Evolutionary conservation across 2,329 filamentous ascomycete species (phyloP), one percentile per base, ranked within the genome.

Genomic region (Apiospora pterosperma): DNA sequence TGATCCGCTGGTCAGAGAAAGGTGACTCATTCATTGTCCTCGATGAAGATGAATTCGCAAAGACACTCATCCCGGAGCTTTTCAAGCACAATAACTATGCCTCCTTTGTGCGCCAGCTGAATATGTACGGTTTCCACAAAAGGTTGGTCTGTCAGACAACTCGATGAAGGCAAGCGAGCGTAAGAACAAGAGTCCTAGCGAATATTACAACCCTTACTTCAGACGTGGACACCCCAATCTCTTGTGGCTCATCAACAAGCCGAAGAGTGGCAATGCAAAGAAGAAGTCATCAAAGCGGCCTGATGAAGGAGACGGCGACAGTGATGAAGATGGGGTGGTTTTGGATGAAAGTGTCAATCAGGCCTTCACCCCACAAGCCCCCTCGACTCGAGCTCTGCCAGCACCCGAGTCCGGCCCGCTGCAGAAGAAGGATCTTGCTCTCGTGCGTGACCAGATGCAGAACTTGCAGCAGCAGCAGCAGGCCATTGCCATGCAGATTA

Each of bases 1-100:
- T 98, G 60, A 99, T 99, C 74, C 89, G 95, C 71, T 99, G 96
- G 96, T 97, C 96, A 0, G 92, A 97, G 72, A 93, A 95, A 73
- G 96, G 96, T 36, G 93, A 97, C 74, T 97, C 95, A 0, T 99
- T 99, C 79, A 92, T 98, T 64, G 95, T 99, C 4, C 81, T 98
- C 10, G 95, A 99, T 73, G 96, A 99, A 78, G 96, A 99, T 74
- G 95, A 97, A 78, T 99, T 99, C 75, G 98, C 96, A 25, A 97
- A 97, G 77, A 91, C 92, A 42, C 97, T 99, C 72, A 87, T 99
- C 19, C 96, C 96, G 2, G 97, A 98, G 76, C 93, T 98, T 74
- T 99, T 99, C 84, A 99, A 99, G 79, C 96, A 98, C 80, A 97
- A 39, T 5, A 62, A 62, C 60, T 42, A 42, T 21, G 39, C 60